Evolutionary conservation across 371 early-diverging fungal genomes (phyloP).

Genomic region (Zychaea mexicana): DNA sequence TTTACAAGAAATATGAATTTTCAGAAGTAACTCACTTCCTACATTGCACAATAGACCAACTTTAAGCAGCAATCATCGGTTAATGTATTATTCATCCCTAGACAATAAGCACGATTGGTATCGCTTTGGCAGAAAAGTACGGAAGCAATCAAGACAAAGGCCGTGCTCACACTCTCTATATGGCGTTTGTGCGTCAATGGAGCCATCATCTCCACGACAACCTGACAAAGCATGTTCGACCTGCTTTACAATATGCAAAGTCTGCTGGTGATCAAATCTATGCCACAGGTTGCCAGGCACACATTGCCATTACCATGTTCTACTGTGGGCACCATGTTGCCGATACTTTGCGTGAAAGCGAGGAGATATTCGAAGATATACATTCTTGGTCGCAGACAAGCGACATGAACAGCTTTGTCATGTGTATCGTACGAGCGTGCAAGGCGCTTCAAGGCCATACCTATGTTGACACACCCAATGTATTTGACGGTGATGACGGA

Average conservation of each 20-base stretch:
- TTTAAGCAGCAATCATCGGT: background rate
- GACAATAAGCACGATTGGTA: constrained; percentile 36
- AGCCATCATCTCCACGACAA: constrained; percentile 31
- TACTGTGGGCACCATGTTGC: constrained; percentile 27
- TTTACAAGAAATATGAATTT: constrained; percentile 23
- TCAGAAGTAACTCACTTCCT: constrained; percentile 39
- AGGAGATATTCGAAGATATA: constrained; percentile 35
- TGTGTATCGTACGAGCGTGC: constrained; percentile 39
- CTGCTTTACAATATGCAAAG: constrained; percentile 15
- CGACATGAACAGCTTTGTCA: constrained; percentile 34
- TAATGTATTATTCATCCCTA: no score
- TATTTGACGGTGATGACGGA: constrained; percentile 48
- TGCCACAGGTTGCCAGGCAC: constrained; percentile 32
- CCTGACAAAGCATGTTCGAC: constrained; percentile 13
- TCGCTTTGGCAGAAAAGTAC: constrained; percentile 27
- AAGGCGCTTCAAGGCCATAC: constrained; percentile 45
- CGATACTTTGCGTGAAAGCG: constrained; percentile 29
- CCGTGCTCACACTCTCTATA: constrained; percentile 33
- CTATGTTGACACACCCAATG: constrained; percentile 17
- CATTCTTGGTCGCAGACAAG: constrained; percentile 39
- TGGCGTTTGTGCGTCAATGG: constrained; percentile 32
- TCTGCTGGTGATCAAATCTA: constrained; percentile 50
- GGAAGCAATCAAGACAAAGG: constrained; percentile 39
- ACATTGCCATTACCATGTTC: constrained; percentile 26
- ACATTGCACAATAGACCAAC: background rate